Evolutionary conservation across 352 stramenopile genomes (phyloP).

Genomic region (Phytophthora megakarya): DNA sequence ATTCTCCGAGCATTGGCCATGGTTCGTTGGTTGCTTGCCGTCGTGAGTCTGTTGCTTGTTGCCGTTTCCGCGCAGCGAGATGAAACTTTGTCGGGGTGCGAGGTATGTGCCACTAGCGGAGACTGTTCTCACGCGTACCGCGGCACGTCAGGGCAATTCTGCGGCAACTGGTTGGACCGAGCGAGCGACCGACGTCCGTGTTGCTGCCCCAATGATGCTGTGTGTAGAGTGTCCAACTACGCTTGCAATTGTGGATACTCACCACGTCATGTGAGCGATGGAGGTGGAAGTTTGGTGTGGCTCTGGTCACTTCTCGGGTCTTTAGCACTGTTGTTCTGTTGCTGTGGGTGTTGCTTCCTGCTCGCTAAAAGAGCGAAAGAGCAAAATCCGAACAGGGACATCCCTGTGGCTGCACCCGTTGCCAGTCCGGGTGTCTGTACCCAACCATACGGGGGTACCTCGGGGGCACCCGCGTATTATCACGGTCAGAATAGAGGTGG

Average conservation of each 20-base stretch:
- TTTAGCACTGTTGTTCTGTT: slow-evolving; percentile 33
- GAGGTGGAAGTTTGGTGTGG: slow-evolving; percentile 34
- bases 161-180: slow-evolving; percentile 62
- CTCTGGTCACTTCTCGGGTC: slow-evolving; percentile 53
- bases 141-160: slow-evolving; percentile 46
- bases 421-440: background rate
- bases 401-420: slow-evolving; percentile 30
- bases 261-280: slow-evolving; percentile 7
- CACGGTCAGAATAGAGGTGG: slow-evolving; percentile 24
- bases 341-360: slow-evolving; percentile 35
- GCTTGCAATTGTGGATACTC: slow-evolving; percentile 46
- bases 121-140: slow-evolving; percentile 51
- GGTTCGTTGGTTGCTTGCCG: background rate
- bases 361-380: slow-evolving; percentile 17
- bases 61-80: slow-evolving; percentile 2
- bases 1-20: background rate
- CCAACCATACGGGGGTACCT: slow-evolving; percentile 22
- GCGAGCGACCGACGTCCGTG: slow-evolving; percentile 44
- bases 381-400: background rate
- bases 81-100: slow-evolving; percentile 44
- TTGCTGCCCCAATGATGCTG: slow-evolving; percentile 47
- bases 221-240: slow-evolving; percentile 59
- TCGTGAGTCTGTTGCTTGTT: no score
- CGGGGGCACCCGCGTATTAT: slow-evolving; percentile 31
- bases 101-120: slow-evolving; percentile 47